Conservation (phyloP, 768 basidiomycete genomes). For the Termitomyces bulborhizus region DNA sequence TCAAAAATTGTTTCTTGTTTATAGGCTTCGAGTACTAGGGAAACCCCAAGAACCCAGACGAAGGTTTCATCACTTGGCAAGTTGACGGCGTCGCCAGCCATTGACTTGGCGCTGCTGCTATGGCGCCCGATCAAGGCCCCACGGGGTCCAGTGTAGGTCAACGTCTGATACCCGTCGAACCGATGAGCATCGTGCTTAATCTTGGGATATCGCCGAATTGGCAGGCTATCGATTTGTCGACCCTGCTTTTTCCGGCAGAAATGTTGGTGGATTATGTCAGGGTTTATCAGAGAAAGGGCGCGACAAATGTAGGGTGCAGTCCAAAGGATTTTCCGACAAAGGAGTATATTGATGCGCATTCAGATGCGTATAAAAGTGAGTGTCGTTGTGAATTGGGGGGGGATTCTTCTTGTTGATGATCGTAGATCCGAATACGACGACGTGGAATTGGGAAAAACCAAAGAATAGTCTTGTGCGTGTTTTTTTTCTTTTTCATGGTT, state of each 20-base stretch:
- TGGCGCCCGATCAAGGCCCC: conserved; percentile 30
- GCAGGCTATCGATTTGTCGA: conserved; percentile 48
- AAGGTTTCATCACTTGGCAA: conserved; percentile 75
- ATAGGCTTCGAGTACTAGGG: conserved; percentile 73
- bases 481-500: too few relatives aligned
- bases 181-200: conserved; percentile 55
- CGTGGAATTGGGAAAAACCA: conserved; percentile 36
- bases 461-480: conserved; percentile 26
- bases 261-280: conserved; percentile 76
- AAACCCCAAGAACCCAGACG: conserved; percentile 43
- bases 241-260: conserved; percentile 65
- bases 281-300: conserved; percentile 64
- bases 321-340: conserved; percentile 61
- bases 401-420: neutral
- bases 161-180: conserved; percentile 54
- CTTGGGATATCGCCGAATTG: conserved; percentile 64
- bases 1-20: too few relatives aligned
- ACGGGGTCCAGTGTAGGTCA: conserved; percentile 48
- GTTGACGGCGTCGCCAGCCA: conserved; percentile 47
- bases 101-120: conserved; percentile 47
- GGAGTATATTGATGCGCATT: conserved; percentile 52
- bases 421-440: conserved; percentile 35
- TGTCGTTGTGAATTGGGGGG: neutral
- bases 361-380: conserved; percentile 24
- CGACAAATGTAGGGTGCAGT: conserved; percentile 59